A percentile compares a stretch with the other conserved stretches of the same genome.
phyloP scores from a whole-genome alignment of 2,329 filamentous ascomycete genomes.

The Sclerotinia nivalis region DNA sequence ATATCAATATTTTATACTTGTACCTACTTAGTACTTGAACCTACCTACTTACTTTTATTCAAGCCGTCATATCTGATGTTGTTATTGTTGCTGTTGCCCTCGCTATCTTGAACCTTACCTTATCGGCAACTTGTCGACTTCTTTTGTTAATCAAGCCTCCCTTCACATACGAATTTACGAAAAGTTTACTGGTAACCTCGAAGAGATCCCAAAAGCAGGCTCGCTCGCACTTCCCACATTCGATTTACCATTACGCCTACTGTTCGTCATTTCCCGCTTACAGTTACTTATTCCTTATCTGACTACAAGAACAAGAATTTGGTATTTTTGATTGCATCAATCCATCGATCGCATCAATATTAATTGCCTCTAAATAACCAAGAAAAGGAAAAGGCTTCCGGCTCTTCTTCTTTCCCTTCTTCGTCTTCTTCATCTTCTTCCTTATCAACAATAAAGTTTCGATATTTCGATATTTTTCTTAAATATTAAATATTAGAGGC shows the following conservation, averaged over 20 bases:
- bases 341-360: neutral
- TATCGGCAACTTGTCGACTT: neutral
- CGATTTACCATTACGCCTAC: neutral
- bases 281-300: neutral
- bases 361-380: neutral
- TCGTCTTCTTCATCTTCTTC: neutral
- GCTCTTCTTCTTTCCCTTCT: too few species aligned
- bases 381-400: too few species aligned
- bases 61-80: neutral
- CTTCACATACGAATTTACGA: neutral
- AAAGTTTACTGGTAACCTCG: neutral
- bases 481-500: too few species aligned
- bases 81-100: neutral
- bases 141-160: neutral
- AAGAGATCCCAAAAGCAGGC: neutral
- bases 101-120: constrained; percentile 14
- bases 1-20: neutral
- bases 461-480: neutral
- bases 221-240: neutral
- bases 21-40: neutral
- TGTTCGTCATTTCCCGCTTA: constrained; percentile 6
- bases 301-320: constrained; percentile 7
- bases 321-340: neutral
- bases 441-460: neutral
- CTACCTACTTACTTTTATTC: neutral